Evolutionary conservation across 495 filamentous ascomycete genomes (phyloP), one percentile per base, ranked within the genome.

Genomic region (Pseudoneurospora amorphoporcata): DNA sequence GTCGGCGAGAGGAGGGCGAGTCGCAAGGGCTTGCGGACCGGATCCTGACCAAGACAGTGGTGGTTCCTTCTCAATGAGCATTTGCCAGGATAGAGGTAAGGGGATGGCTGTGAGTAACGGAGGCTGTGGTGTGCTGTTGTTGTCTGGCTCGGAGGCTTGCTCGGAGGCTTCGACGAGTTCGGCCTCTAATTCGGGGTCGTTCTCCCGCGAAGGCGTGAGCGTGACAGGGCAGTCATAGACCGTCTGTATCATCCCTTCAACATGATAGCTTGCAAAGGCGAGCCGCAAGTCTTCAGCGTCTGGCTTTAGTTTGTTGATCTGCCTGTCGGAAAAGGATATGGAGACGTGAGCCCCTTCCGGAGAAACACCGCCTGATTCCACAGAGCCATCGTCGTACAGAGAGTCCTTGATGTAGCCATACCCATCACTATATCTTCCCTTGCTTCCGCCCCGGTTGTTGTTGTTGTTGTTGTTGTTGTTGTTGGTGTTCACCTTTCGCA

Each of bases 191-290:
- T 14, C 9, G 12, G 70, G 8, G 16, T 72, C 68, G 7, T 41
- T 12, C 0, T 32, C 7, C 10, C 19, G 29, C 1, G 70, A 43
- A 7, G 41, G 8, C 0, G 74, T 72, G 39, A 77, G 40, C 5
- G 73, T 77, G 10, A 74, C 9, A 17, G 74, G 76, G 23, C 75
- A 77, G 43, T 77, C 76, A 35, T 77, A 77, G 8, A 76, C 68
- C 2, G 72, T 73, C 2, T 75, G 71, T 12, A 77, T 38, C 12
- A 72, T 65, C 0, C 72, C 74, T 0, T 71, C 68, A 0, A 17
- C 29, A 12, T 77, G 71, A 0, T 40, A 0, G 5, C 40, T 58
- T 3, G 47, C 47, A 0, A 58, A 19, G 0, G 19, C 19, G 29
- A 58, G 47, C 2, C 47, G 47, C 47, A 58, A 29, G 19, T 58